phyloP scores from a whole-genome alignment of 225 moss, liverwort and hornwort genomes.

The Pseudoscleropodium purum region DNA sequence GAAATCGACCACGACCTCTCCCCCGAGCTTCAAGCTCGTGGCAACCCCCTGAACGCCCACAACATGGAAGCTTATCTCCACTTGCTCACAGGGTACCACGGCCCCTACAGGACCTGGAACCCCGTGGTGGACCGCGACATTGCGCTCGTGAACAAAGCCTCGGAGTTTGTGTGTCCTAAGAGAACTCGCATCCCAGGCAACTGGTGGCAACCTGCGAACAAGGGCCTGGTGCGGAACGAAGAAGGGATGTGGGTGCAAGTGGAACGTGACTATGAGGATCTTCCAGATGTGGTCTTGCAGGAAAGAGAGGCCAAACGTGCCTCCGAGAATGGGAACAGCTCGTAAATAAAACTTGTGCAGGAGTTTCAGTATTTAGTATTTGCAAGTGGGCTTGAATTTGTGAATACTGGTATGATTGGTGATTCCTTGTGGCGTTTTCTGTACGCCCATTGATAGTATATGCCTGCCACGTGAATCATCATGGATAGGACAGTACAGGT shows the following conservation, averaged over 20 bases:
- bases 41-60: constrained; percentile 20
- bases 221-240: constrained; percentile 29
- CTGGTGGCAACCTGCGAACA: constrained; percentile 69
- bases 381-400: neutral
- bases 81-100: constrained; percentile 42
- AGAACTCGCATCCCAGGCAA: constrained; percentile 29
- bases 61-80: constrained; percentile 67
- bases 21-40: constrained; percentile 6
- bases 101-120: neutral
- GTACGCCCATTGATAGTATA: neutral
- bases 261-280: constrained; percentile 25
- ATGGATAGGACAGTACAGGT: neutral
- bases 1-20: constrained; percentile 29
- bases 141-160: constrained; percentile 56
- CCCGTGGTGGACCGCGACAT: constrained; percentile 27
- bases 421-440: neutral
- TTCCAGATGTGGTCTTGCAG: constrained; percentile 1
- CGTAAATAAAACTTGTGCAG: neutral
- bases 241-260: constrained; percentile 19
- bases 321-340: neutral
- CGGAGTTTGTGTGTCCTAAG: constrained; percentile 14
- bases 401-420: neutral
- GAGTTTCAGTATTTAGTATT: neutral
- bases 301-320: neutral
- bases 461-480: neutral